Conservation (phyloP, 225 moss, liverwort and hornwort species). For the Polytrichum commune region DNA sequence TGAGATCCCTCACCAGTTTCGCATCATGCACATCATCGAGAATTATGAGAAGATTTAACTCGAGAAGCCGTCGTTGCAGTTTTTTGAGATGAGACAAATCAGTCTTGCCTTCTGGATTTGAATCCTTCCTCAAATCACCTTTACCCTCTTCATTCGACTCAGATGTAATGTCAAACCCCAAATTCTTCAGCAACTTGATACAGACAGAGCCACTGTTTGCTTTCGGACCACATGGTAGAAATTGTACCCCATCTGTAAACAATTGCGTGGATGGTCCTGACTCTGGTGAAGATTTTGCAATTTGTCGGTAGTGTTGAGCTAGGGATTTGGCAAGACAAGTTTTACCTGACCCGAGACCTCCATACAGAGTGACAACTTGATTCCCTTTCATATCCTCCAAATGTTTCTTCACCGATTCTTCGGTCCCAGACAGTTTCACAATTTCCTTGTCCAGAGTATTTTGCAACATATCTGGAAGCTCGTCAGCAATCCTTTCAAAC, state of each 20-base stretch:
- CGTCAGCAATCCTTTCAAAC: background rate
- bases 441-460: background rate
- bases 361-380: slow-evolving; percentile 12
- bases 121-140: background rate
- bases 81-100: slow-evolving; percentile 1
- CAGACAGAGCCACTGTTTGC: slow-evolving; percentile 3
- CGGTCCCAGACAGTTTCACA: background rate
- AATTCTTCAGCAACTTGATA: slow-evolving; percentile 1
- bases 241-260: slow-evolving; percentile 7
- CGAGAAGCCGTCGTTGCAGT: slow-evolving; percentile 7
- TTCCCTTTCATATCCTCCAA: background rate
- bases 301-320: background rate
- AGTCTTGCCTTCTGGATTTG: background rate
- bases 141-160: background rate
- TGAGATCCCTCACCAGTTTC: background rate
- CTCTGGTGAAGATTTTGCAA: background rate
- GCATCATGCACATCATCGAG: slow-evolving; percentile 16
- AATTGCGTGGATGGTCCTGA: background rate
- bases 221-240: slow-evolving; percentile 4
- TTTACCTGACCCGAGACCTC: slow-evolving; percentile 16
- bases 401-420: background rate
- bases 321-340: slow-evolving; percentile 10
- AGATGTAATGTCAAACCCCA: background rate
- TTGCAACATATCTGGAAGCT: background rate
- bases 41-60: slow-evolving; percentile 11